Evolutionary conservation across 2,329 filamentous ascomycete genomes (phyloP).

Genomic region (Aspergillus sojae): DNA sequence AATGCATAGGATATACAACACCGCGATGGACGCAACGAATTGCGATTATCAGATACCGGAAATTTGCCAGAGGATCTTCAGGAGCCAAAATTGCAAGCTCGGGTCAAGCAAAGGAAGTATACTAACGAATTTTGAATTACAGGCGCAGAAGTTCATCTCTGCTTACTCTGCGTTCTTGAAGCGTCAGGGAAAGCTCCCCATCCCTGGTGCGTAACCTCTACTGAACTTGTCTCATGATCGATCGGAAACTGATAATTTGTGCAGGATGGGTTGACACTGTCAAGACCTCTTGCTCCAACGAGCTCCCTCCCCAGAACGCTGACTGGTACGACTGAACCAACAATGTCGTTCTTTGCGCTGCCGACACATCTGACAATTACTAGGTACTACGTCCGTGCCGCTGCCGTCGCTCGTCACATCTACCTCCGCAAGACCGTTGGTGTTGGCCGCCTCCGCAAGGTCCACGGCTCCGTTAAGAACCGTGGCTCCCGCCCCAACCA

Average conservation of each 20-base stretch:
- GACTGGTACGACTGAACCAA: constrained; percentile 79
- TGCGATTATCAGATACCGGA: background rate
- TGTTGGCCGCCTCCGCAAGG: constrained; percentile 95
- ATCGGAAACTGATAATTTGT: constrained; percentile 3
- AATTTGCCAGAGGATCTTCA: background rate
- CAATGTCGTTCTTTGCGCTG: background rate
- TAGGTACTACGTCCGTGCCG: constrained; percentile 80
- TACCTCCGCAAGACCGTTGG: constrained; percentile 99
- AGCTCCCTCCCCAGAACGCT: constrained; percentile 95
- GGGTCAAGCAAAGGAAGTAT: constrained; percentile 5
- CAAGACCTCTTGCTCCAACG: constrained; percentile 95
- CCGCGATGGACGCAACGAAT: background rate
- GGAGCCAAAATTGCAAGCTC: background rate
- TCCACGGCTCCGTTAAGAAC: constrained; percentile 96
- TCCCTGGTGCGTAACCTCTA: constrained; percentile 61
- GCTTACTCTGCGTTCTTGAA: constrained; percentile 71
- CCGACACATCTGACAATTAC: constrained; percentile 9
- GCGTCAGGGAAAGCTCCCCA: constrained; percentile 71
- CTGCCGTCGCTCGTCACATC: constrained; percentile 94
- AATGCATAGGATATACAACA: background rate
- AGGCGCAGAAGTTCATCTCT: constrained; percentile 70
- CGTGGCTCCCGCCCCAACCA: constrained; percentile 86
- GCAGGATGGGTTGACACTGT: constrained; percentile 98
- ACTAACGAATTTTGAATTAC: constrained; percentile 26
- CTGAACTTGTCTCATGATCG: background rate